A percentile compares a stretch with the other conserved stretches of the same genome.
phyloP scores from a whole-genome alignment of 2,329 filamentous ascomycete genomes.

The Sporothrix pseudoabietina region DNA sequence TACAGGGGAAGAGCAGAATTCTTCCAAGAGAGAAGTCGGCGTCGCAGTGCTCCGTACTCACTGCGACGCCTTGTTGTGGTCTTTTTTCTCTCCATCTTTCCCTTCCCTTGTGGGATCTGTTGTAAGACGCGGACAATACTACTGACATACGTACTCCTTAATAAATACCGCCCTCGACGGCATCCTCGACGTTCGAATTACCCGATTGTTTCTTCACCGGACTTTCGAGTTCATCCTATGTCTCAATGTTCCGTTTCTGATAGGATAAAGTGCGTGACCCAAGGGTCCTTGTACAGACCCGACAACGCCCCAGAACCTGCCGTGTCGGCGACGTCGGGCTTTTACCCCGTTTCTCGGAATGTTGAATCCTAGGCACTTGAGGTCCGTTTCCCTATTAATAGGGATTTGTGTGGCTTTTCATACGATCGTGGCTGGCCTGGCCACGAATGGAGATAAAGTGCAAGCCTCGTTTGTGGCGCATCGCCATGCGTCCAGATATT shows the following conservation, averaged over 20 bases:
- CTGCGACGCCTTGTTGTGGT: neutral
- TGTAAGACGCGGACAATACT: neutral
- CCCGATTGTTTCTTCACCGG: neutral
- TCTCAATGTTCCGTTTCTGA: neutral
- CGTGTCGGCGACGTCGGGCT: constrained; percentile 15
- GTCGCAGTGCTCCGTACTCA: neutral
- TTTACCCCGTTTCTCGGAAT: neutral
- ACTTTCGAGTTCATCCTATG: neutral
- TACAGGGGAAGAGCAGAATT: neutral
- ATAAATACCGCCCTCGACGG: neutral
- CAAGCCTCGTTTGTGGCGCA: neutral
- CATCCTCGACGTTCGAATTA: neutral
- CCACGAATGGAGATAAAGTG: neutral
- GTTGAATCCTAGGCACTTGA: neutral
- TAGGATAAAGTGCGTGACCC: neutral
- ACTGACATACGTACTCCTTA: neutral
- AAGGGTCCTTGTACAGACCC: neutral
- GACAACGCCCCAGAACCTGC: neutral
- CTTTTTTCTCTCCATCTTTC: neutral
- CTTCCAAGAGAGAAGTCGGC: neutral
- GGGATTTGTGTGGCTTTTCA: neutral
- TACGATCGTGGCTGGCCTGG: neutral
- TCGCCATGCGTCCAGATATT: neutral
- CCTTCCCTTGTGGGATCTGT: too few relatives aligned
- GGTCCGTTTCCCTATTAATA: neutral